Evolutionary conservation across 495 filamentous ascomycete species (phyloP), one percentile per base, ranked within the genome.

Genomic region (Neurospora sp.): DNA sequence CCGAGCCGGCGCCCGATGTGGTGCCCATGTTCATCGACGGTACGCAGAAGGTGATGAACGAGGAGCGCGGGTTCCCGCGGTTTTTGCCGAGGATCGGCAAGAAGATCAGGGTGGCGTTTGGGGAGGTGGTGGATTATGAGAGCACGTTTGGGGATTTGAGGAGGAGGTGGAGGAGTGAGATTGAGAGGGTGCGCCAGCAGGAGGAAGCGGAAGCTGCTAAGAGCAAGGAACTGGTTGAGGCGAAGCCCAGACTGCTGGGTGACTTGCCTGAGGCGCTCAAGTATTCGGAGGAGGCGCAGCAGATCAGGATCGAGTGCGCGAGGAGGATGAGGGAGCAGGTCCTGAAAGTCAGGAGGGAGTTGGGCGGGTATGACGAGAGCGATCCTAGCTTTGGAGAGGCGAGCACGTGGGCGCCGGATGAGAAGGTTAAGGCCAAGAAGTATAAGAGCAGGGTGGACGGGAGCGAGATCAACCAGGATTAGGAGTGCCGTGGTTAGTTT

Each of bases 1-100:
- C 91, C 69, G 92, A 93, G 37, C 91, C 92, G 39, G 88, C 89
- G 59, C 96, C 96, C 1, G 91, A 93, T 71, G 84, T 99, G 0
- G 85, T 99, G n/a, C 94, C 96, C 9, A 93, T 99, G 81, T 99
- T 94, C 86, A 89, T 98, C 71, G 92, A 96, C 74, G 96, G 96
- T 35, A 89, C 92, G 31, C 91, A 98, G 72, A 78, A 90, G 41
- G 82, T 95, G 75, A 97, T 97, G 94, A 88, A 91, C 76, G 94
- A 98, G 80, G 84, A 88, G 40, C 87, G 96, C 18, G 79, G 78
- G 27, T 96, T 87, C 73, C 96, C 95, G n/a, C 87, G 94, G 12
- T 96, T 93, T 76, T 71, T 96, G 5, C 96, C 96, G 5, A 87
- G 96, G 8, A 81, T 89, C 0, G 89, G 90, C 35, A 92, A 94